Percentiles rank a stretch among this genome's conserved stretches.
phyloP scores from a whole-genome alignment of 345 rosid species.

The Carallia pectinifolia region DNA sequence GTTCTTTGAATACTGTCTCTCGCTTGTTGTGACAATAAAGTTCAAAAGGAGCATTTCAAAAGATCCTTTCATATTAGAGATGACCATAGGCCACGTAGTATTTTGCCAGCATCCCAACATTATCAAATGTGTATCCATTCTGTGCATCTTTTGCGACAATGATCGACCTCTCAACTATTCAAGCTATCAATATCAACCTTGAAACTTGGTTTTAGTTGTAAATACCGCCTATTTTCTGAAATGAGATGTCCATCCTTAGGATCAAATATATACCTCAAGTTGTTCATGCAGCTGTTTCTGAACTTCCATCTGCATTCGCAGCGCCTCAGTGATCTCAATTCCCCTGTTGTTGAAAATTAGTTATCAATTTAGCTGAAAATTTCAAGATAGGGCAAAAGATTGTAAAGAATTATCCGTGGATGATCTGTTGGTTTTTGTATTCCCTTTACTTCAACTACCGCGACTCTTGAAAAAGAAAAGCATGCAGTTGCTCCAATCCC shows the following conservation, averaged over 20 bases:
- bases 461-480: too few species aligned
- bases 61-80: background rate
- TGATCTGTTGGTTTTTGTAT: background rate
- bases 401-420: background rate
- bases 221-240: too few species aligned
- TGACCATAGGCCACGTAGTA: background rate
- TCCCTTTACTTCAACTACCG: too few species aligned
- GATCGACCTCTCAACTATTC: background rate
- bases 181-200: background rate
- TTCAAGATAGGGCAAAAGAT: background rate
- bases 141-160: background rate
- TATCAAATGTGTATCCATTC: background rate
- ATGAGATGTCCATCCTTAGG: background rate
- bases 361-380: constrained; percentile 9
- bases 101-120: too few species aligned
- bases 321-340: constrained; percentile 70
- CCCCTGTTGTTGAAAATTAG: constrained; percentile 42
- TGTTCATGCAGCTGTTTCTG: constrained; percentile 90
- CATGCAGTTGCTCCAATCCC: background rate
- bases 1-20: too few species aligned
- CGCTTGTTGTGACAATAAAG: too few species aligned
- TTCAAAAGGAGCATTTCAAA: background rate
- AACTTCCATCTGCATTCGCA: constrained; percentile 80
- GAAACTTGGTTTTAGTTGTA: too few species aligned
- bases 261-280: constrained; percentile 64